Percentiles rank a stretch among this genome's conserved stretches.
phyloP scores from a whole-genome alignment of 768 basidiomycete genomes.

The Artomyces pyxidatus region DNA sequence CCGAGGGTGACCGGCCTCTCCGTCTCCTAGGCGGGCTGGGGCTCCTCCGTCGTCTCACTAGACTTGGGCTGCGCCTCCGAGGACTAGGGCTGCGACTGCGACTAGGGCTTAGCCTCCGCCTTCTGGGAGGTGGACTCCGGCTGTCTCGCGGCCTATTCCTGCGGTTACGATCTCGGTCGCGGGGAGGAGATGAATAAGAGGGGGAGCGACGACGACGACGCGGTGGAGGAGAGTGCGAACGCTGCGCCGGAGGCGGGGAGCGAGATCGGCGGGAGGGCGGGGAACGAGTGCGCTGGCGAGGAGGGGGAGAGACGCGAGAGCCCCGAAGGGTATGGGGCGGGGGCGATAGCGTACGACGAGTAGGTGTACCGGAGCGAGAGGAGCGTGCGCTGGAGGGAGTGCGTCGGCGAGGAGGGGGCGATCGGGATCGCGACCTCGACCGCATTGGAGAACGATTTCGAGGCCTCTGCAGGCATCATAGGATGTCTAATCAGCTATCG shows the following conservation, averaged over 20 bases:
- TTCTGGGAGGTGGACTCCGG: constrained; percentile 43
- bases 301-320: not conserved
- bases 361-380: constrained; percentile 19
- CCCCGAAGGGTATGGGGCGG: constrained; percentile 18
- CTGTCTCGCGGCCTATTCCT: constrained; percentile 28
- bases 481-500: no score
- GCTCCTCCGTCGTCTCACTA: not conserved
- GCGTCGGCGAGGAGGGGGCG: constrained; percentile 27
- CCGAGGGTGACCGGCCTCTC: constrained; percentile 23
- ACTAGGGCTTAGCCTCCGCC: constrained; percentile 21
- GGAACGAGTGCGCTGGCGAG: constrained; percentile 14
- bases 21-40: constrained; percentile 12
- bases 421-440: constrained; percentile 44
- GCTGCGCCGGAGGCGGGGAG: not conserved
- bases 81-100: constrained; percentile 19
- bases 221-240: constrained; percentile 16
- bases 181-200: constrained; percentile 38
- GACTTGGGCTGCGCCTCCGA: not conserved
- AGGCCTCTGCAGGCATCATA: no score
- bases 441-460: no score
- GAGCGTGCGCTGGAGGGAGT: constrained; percentile 26
- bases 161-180: constrained; percentile 23
- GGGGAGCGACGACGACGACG: constrained; percentile 36
- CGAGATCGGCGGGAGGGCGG: not conserved
- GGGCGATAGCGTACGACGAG: constrained; percentile 21